These are phyloP conservation scores for Erythrobasidium hasegawianum DNA, from an alignment of 1,284 basidiomycete genomes.

Conservation along the genomic window DNA sequence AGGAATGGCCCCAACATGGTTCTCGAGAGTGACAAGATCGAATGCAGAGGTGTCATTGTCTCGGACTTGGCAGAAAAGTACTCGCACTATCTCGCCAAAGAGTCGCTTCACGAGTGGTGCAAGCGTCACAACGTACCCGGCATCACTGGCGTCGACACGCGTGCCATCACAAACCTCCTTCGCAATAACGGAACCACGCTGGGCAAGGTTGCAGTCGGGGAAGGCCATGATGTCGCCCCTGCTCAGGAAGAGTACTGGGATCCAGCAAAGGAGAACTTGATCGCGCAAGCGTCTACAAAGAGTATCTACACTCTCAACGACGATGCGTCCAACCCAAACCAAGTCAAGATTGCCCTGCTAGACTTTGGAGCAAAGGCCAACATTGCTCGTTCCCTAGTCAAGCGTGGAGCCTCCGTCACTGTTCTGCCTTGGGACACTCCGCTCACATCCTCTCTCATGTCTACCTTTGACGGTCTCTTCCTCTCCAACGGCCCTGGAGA, in stretches of 20 bases:
- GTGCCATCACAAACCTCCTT: conserved; percentile 87
- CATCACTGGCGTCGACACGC: conserved; percentile 94
- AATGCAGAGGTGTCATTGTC: conserved; percentile 89
- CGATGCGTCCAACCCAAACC: conserved; percentile 55
- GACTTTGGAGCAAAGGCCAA: conserved; percentile 99
- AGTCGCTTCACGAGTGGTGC: conserved; percentile 92
- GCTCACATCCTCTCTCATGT: conserved; percentile 29
- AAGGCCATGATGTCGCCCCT: conserved; percentile 61
- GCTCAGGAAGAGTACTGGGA: conserved; percentile 83
- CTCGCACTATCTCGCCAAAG: conserved; percentile 90
- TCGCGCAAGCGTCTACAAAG: conserved; percentile 86
- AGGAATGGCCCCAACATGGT: conserved; percentile 65
- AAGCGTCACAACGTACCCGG: conserved; percentile 83
- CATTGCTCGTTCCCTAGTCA: conserved; percentile 86
- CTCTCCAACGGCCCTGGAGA: conserved; percentile 95
- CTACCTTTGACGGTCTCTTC: conserved; percentile 84
- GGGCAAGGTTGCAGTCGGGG: conserved; percentile 80
- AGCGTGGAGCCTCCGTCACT: conserved; percentile 84
- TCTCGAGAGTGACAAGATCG: conserved; percentile 83
- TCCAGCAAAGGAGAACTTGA: conserved; percentile 84
- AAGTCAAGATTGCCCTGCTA: conserved; percentile 87
- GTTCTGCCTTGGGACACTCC: conserved; percentile 89
- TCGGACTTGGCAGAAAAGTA: conserved; percentile 91
- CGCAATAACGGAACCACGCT: conserved; percentile 97
- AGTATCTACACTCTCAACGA: conserved; percentile 82